These are phyloP conservation scores for Chlorella ohadii DNA, from an alignment of 139 green algal species.

Conservation along the genomic window DNA sequence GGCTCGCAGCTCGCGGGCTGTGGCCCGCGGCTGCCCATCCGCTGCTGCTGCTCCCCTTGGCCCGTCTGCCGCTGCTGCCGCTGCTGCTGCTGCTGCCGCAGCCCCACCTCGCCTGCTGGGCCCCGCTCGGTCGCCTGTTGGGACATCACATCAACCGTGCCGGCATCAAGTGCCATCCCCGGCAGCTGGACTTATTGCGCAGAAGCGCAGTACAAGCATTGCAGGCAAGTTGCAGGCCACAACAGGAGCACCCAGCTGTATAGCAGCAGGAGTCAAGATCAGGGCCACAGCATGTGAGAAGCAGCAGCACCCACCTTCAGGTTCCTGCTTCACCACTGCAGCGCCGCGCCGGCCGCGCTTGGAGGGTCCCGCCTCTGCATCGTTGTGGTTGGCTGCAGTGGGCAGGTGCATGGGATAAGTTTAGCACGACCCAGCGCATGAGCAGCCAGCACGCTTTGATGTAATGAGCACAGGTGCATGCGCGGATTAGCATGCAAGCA, in stretches of 20 bases:
- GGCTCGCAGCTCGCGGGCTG: background rate
- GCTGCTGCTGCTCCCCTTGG: background rate
- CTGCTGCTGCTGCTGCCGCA: background rate
- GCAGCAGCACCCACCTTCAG: background rate
- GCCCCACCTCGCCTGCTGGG: background rate
- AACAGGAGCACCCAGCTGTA: too few relatives aligned
- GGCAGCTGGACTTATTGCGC: too few relatives aligned
- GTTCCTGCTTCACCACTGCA: background rate
- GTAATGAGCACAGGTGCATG: too few relatives aligned
- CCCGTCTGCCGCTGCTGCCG: background rate
- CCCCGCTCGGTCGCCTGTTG: background rate
- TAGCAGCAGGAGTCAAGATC: too few relatives aligned
- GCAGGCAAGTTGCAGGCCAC: too few relatives aligned
- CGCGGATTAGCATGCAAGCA: background rate
- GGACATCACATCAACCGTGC: background rate
- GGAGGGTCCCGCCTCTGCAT: background rate
- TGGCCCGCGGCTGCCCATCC: background rate
- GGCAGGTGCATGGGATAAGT: too few relatives aligned
- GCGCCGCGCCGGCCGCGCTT: background rate
- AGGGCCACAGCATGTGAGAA: too few relatives aligned
- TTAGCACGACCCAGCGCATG: too few relatives aligned
- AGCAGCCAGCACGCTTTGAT: too few relatives aligned
- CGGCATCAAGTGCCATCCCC: too few relatives aligned
- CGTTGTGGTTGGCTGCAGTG: background rate
- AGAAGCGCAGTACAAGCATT: too few relatives aligned